Base-by-base conservation (phyloP, 202 grass and related monocot species). In the Cymbopogon flexuosus region DNA sequence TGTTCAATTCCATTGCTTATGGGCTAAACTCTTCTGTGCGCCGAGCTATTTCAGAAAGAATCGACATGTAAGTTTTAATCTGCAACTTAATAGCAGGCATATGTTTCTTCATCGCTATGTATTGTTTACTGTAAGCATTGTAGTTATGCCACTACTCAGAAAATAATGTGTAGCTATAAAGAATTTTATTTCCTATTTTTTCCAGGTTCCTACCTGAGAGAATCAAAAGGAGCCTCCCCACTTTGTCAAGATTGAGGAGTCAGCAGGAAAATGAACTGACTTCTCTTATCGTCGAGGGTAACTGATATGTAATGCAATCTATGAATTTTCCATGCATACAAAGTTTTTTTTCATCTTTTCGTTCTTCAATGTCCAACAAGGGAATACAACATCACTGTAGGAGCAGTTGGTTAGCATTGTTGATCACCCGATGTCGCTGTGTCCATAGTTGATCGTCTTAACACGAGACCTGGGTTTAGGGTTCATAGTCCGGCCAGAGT, bases 1-100 rank as follows among this genome's bases (percentile, higher is more conserved):
- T 96, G 52, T 96, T 99, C 60, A 99, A 99, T 85, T 99, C 92
- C 16, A 91, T 96, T 87, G 92, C 90, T 87, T 96, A 99, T 78
- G 92, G 92, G 3, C 87, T 99, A 22, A 99, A 99, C 85, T 93
- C 92, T 75, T 93, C 96, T n/a, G 96, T 99, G 41, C 88, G 90
- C 27, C 84, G 88, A 90, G 96, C 96, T 34, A 96, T 96, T 83
- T 72, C 88, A 62, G 96, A 93, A 88, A 93, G 92, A 91, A 69
- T 91, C 15, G 87, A 93, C 75, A 72, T 46, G 96, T 96, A 89
- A 93, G 96, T 88, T 88, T 8, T 23, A 34, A 24, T 65, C 33
- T 14, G 11, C 19, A 16, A 30, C 23, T 76, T n/a, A 64, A 33
- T 36, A 3, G 8, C 72, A 46, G 35, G 54, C 24, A 58, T 49